Evolutionary conservation across 163 green algal genomes (phyloP).

Genomic region (Coccomyxa subellipsoidea): DNA sequence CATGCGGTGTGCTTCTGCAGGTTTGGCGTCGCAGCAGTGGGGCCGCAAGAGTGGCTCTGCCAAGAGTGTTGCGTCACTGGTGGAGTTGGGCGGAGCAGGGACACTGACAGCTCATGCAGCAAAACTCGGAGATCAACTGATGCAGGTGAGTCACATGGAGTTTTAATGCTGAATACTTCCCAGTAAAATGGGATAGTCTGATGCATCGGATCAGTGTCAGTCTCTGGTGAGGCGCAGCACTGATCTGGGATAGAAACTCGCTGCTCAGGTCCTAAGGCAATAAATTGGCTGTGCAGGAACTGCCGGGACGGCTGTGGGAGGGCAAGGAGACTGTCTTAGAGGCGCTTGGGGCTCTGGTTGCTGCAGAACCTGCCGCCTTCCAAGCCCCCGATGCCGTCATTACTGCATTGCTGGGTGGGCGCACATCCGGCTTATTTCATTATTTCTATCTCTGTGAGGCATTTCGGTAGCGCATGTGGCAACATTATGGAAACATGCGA

Average conservation of each 20-base stretch:
- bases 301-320: constrained; percentile 71
- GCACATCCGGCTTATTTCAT: background rate
- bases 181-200: background rate
- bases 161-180: no score
- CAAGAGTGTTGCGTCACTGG: constrained; percentile 25
- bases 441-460: background rate
- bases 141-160: constrained; percentile 35
- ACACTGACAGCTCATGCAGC: constrained; percentile 28
- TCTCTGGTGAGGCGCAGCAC: background rate
- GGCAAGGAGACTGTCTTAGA: constrained; percentile 71
- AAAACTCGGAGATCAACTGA: constrained; percentile 20
- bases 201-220: background rate
- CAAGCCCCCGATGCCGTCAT: constrained; percentile 12
- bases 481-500: no score
- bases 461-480: background rate
- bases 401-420: background rate
- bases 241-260: no score
- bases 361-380: constrained; percentile 24
- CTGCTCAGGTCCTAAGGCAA: no score
- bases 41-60: constrained; percentile 60
- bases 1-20: constrained; percentile 17
- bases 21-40: constrained; percentile 59
- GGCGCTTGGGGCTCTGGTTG: constrained; percentile 47
- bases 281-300: constrained; percentile 30
- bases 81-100: constrained; percentile 23